phyloP scores from a whole-genome alignment of 495 filamentous ascomycete species.

The Cryomyces minteri region DNA sequence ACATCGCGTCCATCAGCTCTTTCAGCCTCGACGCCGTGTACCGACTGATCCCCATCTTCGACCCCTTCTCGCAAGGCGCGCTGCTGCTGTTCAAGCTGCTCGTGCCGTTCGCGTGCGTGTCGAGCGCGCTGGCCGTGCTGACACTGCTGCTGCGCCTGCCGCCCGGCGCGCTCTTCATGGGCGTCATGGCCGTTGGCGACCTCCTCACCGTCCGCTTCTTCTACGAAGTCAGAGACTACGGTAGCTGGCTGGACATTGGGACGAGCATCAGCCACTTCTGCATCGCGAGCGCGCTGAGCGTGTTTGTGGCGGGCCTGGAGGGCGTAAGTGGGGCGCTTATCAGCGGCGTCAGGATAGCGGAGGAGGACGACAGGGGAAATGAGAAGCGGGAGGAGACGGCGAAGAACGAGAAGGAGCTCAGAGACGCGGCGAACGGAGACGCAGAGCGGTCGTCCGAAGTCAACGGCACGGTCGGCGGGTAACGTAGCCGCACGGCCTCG shows the following conservation, averaged over 20 bases:
- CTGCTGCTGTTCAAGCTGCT: conserved; percentile 78
- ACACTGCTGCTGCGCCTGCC: conserved; percentile 69
- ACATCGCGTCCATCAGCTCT: conserved; percentile 84
- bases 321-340: conserved; percentile 71
- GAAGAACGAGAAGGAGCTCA: too few species aligned
- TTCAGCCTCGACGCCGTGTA: conserved; percentile 86
- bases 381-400: neutral
- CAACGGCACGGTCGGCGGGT: too few species aligned
- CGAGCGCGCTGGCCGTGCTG: conserved; percentile 84
- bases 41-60: conserved; percentile 86
- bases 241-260: conserved; percentile 93
- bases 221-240: conserved; percentile 89
- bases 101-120: conserved; percentile 87
- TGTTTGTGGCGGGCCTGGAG: conserved; percentile 83
- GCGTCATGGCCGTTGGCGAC: conserved; percentile 84
- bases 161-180: conserved; percentile 76
- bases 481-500: too few species aligned
- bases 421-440: too few species aligned
- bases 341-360: conserved; percentile 56
- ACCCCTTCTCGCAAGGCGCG: conserved; percentile 81
- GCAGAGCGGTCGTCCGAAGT: too few species aligned
- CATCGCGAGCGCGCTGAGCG: conserved; percentile 74
- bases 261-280: conserved; percentile 87
- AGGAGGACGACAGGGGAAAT: conserved; percentile 3
- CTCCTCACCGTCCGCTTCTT: conserved; percentile 94